Evolutionary conservation across 805 yeast genomes (phyloP).

Genomic region (Lipomyces mesembrius): DNA sequence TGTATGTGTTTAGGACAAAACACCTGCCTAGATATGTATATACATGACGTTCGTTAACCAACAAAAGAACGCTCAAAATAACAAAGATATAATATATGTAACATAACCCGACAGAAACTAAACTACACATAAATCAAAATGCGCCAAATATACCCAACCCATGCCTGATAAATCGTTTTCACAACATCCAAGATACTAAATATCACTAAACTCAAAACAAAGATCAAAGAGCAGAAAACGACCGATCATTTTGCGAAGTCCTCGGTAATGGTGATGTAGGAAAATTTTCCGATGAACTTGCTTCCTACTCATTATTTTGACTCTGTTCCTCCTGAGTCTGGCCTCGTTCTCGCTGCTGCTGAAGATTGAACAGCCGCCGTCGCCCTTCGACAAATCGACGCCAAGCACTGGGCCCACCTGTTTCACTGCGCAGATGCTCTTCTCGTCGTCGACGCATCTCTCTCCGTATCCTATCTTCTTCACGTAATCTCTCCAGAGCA

Average conservation of each 20-base stretch:
- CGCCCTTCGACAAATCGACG: constrained; percentile 36
- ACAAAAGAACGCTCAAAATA: neutral
- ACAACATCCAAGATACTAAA: neutral
- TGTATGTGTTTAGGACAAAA: neutral
- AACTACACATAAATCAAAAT: neutral
- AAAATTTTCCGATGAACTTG: neutral
- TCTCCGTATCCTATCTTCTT: constrained; percentile 40
- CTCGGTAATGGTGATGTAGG: neutral
- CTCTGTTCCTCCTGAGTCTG: constrained; percentile 16
- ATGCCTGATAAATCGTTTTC: neutral
- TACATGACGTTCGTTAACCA: neutral
- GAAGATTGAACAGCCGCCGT: constrained; percentile 28
- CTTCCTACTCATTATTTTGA: constrained; percentile 2
- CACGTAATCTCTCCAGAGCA: constrained; percentile 40
- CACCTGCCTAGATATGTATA: neutral
- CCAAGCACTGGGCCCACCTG: constrained; percentile 24
- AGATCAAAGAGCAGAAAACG: neutral
- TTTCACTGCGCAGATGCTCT: constrained; percentile 29
- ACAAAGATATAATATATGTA: neutral
- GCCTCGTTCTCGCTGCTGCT: constrained; percentile 26
- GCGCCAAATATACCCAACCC: neutral
- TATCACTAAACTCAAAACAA: neutral
- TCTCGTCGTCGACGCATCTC: constrained; percentile 16
- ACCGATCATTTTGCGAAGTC: neutral
- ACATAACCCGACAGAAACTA: neutral